phyloP scores from a whole-genome alignment of 208 protist genomes.

The Crithidia sp. region DNA sequence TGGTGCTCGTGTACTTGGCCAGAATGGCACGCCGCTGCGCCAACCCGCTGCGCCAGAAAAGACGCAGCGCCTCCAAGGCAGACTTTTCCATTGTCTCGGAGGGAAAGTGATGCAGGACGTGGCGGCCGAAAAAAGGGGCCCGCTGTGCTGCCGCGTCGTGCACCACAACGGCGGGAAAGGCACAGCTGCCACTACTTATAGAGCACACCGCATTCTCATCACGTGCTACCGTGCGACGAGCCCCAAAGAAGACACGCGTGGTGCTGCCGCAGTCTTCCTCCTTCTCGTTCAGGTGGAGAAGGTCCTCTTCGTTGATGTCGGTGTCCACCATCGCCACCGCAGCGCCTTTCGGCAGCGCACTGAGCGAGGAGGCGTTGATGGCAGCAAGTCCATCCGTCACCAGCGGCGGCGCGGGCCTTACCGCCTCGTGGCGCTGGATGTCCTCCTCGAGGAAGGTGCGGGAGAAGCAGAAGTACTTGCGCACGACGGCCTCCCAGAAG shows the following conservation, averaged over 20 bases:
- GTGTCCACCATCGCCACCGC: constrained; percentile 26
- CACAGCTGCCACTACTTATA: constrained; percentile 6
- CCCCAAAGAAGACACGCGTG: constrained; percentile 29
- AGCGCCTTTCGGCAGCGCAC: constrained; percentile 56
- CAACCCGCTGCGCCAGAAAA: constrained; percentile 59
- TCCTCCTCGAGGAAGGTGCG: constrained; percentile 85
- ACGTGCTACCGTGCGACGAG: constrained; percentile 3
- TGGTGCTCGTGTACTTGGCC: constrained; percentile 31
- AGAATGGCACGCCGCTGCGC: constrained; percentile 38
- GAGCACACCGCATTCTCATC: not conserved
- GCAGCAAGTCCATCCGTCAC: constrained; percentile 25
- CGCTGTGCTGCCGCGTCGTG: not conserved
- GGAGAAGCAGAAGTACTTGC: constrained; percentile 88
- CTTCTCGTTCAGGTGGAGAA: constrained; percentile 17
- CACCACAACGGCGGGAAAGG: not conserved
- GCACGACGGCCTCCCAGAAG: constrained; percentile 86
- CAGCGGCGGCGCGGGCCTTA: constrained; percentile 6
- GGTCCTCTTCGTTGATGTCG: constrained; percentile 40
- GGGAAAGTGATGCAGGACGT: constrained; percentile 50
- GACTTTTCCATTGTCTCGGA: constrained; percentile 57
- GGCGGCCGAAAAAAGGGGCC: constrained; percentile 24
- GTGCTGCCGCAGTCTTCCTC: not conserved
- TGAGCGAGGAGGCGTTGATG: constrained; percentile 63
- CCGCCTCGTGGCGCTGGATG: constrained; percentile 44
- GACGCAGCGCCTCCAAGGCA: constrained; percentile 59